Evolutionary conservation across 2,329 filamentous ascomycete species (phyloP).

Genomic region (Aspergillus tubingensis): DNA sequence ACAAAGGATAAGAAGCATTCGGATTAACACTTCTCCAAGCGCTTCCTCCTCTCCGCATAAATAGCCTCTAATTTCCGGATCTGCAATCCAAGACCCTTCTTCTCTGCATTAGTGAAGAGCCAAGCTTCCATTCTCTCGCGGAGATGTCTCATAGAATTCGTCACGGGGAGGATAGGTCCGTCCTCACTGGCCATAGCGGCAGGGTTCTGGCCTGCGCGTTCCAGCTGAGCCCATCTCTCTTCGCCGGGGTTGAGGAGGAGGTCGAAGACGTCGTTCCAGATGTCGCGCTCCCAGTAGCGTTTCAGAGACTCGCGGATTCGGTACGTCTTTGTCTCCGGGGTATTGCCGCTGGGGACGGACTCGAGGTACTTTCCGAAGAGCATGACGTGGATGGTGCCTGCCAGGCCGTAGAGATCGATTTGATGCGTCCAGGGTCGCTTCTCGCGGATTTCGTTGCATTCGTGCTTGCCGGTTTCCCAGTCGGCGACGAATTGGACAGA

Average conservation of each 20-base stretch:
- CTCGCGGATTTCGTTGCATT: slow-evolving; percentile 96
- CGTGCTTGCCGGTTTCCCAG: slow-evolving; percentile 83
- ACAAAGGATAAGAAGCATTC: neutral
- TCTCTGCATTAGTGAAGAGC: slow-evolving; percentile 79
- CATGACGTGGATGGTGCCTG: slow-evolving; percentile 82
- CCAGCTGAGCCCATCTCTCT: slow-evolving; percentile 62
- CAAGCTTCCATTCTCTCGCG: slow-evolving; percentile 81
- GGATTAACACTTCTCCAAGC: slow-evolving; percentile 30
- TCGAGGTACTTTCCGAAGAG: slow-evolving; percentile 96
- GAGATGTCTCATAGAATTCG: slow-evolving; percentile 67
- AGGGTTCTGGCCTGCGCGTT: slow-evolving; percentile 43
- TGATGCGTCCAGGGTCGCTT: slow-evolving; percentile 95
- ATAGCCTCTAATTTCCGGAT: slow-evolving; percentile 67
- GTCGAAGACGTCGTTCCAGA: slow-evolving; percentile 83
- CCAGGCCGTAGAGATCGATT: slow-evolving; percentile 92
- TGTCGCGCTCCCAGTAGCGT: slow-evolving; percentile 92
- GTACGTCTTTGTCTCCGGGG: slow-evolving; percentile 62
- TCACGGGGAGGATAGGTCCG: slow-evolving; percentile 65
- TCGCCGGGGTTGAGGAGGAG: slow-evolving; percentile 75
- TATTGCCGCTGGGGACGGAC: slow-evolving; percentile 52
- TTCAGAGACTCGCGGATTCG: slow-evolving; percentile 81
- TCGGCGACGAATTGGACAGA: slow-evolving; percentile 89
- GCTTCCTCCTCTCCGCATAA: slow-evolving; percentile 59
- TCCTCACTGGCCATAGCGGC: slow-evolving; percentile 2
- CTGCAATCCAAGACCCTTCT: slow-evolving; percentile 63